These are phyloP conservation scores for Aspergillus campestris DNA, from an alignment of 495 filamentous ascomycete species.

Conservation along the genomic window DNA sequence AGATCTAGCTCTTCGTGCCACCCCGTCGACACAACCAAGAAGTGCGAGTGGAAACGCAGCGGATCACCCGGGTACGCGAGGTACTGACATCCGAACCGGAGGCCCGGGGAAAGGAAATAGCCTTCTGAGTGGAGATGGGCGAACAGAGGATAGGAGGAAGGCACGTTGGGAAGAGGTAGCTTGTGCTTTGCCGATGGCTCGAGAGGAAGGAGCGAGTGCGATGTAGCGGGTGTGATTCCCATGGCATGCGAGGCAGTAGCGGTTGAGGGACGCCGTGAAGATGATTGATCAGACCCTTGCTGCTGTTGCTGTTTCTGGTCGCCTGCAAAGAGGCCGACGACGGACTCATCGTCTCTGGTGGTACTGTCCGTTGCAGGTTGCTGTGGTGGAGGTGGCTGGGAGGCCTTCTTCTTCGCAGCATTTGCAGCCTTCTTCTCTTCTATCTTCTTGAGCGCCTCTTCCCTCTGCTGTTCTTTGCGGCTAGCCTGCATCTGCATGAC, in stretches of 20 bases:
- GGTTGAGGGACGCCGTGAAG: slow-evolving; percentile 10
- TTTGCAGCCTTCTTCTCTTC: slow-evolving; percentile 30
- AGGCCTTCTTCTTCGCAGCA: slow-evolving; percentile 16
- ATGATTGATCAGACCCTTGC: slow-evolving; percentile 16
- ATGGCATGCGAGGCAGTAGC: slow-evolving; percentile 13
- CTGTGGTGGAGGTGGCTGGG: slow-evolving; percentile 18
- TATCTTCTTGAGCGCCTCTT: slow-evolving; percentile 33
- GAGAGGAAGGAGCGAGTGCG: slow-evolving; percentile 41
- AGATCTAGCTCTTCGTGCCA: slow-evolving; percentile 85
- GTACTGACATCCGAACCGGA: slow-evolving; percentile 92
- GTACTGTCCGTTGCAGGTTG: slow-evolving; percentile 7
- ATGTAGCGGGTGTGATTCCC: slow-evolving; percentile 53
- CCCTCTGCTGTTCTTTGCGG: slow-evolving; percentile 33
- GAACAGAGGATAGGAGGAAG: slow-evolving; percentile 42
- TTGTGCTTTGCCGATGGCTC: slow-evolving; percentile 21
- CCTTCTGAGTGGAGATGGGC: slow-evolving; percentile 66
- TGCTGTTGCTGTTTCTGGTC: slow-evolving; percentile 5
- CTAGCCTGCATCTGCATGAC: slow-evolving; percentile 30
- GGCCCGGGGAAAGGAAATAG: slow-evolving; percentile 84
- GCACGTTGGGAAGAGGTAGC: slow-evolving; percentile 36
- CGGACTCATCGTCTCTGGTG: slow-evolving; percentile 13
- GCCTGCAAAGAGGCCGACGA: slow-evolving; percentile 37
- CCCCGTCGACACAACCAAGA: slow-evolving; percentile 63
- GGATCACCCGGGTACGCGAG: slow-evolving; percentile 93
- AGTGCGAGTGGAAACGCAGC: slow-evolving; percentile 89